Conservation (phyloP, 2,329 filamentous ascomycete species). For the Ascochyta pisi region DNA sequence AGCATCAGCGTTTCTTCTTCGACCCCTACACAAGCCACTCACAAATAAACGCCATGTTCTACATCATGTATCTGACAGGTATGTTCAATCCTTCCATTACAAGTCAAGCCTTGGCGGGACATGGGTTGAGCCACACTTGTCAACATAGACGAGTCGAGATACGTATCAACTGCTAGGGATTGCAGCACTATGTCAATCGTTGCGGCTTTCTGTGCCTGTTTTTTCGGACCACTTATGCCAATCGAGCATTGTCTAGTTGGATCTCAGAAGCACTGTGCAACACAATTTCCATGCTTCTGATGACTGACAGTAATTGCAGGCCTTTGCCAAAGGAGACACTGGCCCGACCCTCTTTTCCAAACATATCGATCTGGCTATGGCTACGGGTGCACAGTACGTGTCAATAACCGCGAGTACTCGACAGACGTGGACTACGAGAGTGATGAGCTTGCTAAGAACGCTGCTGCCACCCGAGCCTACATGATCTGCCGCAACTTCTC, state of each 20-base stretch:
- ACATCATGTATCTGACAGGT: constrained; percentile 55
- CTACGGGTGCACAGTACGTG: constrained; percentile 87
- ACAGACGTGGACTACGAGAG: constrained; percentile 86
- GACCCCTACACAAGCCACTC: constrained; percentile 28
- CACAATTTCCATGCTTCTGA: neutral
- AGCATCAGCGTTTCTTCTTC: constrained; percentile 30
- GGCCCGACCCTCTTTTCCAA: constrained; percentile 90
- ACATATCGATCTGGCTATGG: constrained; percentile 76
- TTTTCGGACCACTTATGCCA: neutral
- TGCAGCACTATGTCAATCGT: neutral
- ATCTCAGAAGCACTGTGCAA: neutral
- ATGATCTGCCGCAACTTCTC: constrained; percentile 98
- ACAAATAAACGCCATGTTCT: constrained; percentile 47
- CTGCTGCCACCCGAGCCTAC: constrained; percentile 93
- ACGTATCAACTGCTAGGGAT: neutral
- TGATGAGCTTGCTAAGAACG: constrained; percentile 84
- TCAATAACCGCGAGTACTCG: constrained; percentile 96
- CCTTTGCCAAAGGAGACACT: constrained; percentile 92
- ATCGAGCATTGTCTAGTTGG: neutral
- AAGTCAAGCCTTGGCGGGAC: neutral
- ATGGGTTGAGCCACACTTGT: neutral
- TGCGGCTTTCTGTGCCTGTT: neutral
- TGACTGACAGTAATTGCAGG: constrained; percentile 61
- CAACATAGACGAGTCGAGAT: neutral
- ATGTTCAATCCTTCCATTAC: constrained; percentile 23